Base-by-base conservation (phyloP, 805 yeast species). In the Candida suzukii region DNA sequence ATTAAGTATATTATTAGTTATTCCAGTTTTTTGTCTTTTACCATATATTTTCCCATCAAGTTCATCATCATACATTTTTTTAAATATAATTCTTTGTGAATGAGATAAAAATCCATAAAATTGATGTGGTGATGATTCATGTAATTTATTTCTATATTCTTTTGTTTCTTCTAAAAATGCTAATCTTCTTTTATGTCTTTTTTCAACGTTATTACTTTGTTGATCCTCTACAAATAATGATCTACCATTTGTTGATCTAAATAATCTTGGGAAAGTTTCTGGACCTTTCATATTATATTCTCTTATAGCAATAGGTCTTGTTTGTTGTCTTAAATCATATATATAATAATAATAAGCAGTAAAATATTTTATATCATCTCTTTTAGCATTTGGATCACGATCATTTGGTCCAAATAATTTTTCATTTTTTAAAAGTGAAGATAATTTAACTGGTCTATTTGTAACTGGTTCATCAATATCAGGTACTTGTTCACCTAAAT, bases 281-380 rank as follows among this genome's bases (percentile, higher is more conserved):
- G 66, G 64, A 41, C 64, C 48, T 52, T 68, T 70, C 14, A 54
- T 45, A 8, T 52, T 46, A 95, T 96, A 93, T 61, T 93, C 98
- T 51, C 90, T 72, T 7, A 79, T 68, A 11, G 90, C 80, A 6
- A 88, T 74, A 0, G 98, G 96, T 42, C 95, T 76, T 46, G 82
- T 80, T 20, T 73, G 73, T 51, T 85, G 90, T 47, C 80, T 73
- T 21, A 84, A 67, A 54, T 93, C 99, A 63, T 83, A 91, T 30
- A 88, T 81, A 48, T 83, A 80, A 22, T 88, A 66, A 60, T 80
- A 88, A 7, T 81, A 77, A 30, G 81, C 79, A 39, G 79, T 80
- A 60, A 93, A 86, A 58, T 85, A 85, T 54, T 82, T 80, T 53
- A 83, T 75, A 57, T 91, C 96, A 51, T 86, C 95, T 42, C 96